Conservation (phyloP, 1,284 basidiomycete species). For the Ustilago sp. region DNA sequence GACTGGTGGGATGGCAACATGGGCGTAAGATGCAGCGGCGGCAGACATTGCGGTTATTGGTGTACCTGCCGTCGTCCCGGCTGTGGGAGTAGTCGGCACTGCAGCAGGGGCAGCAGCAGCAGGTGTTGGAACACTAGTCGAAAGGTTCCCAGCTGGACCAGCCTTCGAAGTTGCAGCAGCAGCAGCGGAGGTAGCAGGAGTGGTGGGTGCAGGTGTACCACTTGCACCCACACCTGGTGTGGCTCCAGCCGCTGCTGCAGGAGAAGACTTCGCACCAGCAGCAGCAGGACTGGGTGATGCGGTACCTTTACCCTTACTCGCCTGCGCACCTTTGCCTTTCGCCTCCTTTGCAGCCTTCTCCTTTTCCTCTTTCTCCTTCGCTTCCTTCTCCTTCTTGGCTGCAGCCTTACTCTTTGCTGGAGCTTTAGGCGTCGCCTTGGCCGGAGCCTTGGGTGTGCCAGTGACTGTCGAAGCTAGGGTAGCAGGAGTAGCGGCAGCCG, state of each 20-base stretch:
- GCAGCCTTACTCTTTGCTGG: conserved; percentile 43
- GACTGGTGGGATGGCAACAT: conserved; percentile 41
- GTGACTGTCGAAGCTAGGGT: conserved; percentile 13
- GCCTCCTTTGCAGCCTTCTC: conserved; percentile 40
- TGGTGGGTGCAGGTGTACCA: conserved; percentile 4
- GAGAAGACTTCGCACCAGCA: conserved; percentile 17
- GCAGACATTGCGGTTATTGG: conserved; percentile 36
- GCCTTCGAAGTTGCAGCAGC: conserved; percentile 3
- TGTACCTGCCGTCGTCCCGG: conserved; percentile 7
- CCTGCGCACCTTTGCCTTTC: conserved; percentile 24
- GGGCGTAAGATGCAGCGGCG: conserved; percentile 33
- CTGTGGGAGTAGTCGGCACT: conserved; percentile 10
- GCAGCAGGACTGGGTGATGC: conserved; percentile 17
- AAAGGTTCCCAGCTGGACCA: not conserved
- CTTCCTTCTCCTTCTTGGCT: conserved; percentile 39
- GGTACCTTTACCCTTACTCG: conserved; percentile 19
- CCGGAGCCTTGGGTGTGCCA: conserved; percentile 19
- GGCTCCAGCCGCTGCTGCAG: conserved; percentile 13
- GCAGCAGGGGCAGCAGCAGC: not conserved
- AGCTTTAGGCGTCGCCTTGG: conserved; percentile 35
- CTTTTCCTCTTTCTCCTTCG: conserved; percentile 41
- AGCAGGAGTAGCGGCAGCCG: conserved; percentile 17
- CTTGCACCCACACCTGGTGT: conserved; percentile 7
- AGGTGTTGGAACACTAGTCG: not conserved
- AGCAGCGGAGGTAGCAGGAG: conserved; percentile 10